phyloP scores from a whole-genome alignment of 108 stramenopile species.

The Halocafeteria seosinensis region DNA sequence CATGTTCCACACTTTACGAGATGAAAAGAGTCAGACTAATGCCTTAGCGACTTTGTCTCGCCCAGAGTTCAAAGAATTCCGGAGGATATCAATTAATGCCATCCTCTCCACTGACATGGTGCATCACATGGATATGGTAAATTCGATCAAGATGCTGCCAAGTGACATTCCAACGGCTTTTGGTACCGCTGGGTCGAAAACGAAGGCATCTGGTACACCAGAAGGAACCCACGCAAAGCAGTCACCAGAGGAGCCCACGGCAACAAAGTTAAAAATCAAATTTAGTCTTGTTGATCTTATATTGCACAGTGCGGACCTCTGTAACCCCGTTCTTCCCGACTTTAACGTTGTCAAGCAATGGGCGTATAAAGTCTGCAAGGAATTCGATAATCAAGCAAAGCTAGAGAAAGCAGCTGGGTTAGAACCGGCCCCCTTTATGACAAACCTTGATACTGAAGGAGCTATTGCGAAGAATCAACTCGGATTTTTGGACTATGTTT shows the following conservation, averaged over 20 bases:
- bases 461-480: slow-evolving; percentile 31
- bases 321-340: slow-evolving; percentile 19
- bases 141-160: neutral
- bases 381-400: slow-evolving; percentile 27
- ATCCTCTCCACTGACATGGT: slow-evolving; percentile 32
- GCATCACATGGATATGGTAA: slow-evolving; percentile 7
- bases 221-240: neutral
- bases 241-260: neutral
- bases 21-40: neutral
- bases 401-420: slow-evolving; percentile 27
- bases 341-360: slow-evolving; percentile 38
- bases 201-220: neutral
- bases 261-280: neutral
- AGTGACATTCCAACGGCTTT: neutral
- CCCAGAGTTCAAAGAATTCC: slow-evolving; percentile 4
- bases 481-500: slow-evolving; percentile 35
- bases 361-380: slow-evolving; percentile 26
- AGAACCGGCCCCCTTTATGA: slow-evolving; percentile 31
- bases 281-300: slow-evolving; percentile 1
- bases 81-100: slow-evolving; percentile 10
- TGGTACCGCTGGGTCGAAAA: neutral
- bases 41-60: neutral
- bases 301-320: slow-evolving; percentile 34
- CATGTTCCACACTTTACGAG: slow-evolving; percentile 32
- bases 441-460: slow-evolving; percentile 23